Evolutionary conservation across 1,139 yeast species (phyloP).

Genomic region (Yamadazyma buinensis): DNA sequence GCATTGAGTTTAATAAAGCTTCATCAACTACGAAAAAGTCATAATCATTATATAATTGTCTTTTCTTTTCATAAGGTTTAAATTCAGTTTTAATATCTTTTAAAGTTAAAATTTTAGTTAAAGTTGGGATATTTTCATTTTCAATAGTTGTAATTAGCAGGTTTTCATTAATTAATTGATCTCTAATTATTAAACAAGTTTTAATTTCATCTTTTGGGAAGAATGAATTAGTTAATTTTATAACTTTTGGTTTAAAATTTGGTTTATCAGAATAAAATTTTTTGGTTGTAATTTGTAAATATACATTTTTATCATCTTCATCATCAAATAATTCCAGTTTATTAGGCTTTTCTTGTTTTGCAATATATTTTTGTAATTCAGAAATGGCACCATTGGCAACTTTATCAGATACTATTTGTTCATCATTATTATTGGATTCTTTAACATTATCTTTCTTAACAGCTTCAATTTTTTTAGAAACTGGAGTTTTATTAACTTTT

Average conservation of each 20-base stretch:
- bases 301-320: constrained; percentile 50
- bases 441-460: constrained; percentile 1
- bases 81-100: constrained; percentile 61
- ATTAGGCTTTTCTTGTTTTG: constrained; percentile 22
- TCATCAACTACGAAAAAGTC: constrained; percentile 86
- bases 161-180: constrained; percentile 52
- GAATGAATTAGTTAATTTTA: constrained; percentile 52
- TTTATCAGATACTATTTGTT: constrained; percentile 16
- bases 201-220: constrained; percentile 28
- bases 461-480: constrained; percentile 4
- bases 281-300: constrained; percentile 60
- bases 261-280: constrained; percentile 62
- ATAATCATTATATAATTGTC: constrained; percentile 55
- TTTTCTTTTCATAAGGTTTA: constrained; percentile 67
- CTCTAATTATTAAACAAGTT: constrained; percentile 73
- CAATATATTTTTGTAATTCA: constrained; percentile 47
- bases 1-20: constrained; percentile 72
- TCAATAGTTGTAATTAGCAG: constrained; percentile 62
- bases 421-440: constrained; percentile 1
- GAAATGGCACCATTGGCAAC: constrained; percentile 44
- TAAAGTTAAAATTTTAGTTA: constrained; percentile 49
- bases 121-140: constrained; percentile 45
- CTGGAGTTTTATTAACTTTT: constrained; percentile 2
- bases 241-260: constrained; percentile 67
- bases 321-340: constrained; percentile 39